A percentile compares a stretch with the other conserved stretches of the same genome.
Evolutionary conservation across 2,329 filamentous ascomycete genomes (phyloP).

Genomic region (Colletotrichum cordylinicola): DNA sequence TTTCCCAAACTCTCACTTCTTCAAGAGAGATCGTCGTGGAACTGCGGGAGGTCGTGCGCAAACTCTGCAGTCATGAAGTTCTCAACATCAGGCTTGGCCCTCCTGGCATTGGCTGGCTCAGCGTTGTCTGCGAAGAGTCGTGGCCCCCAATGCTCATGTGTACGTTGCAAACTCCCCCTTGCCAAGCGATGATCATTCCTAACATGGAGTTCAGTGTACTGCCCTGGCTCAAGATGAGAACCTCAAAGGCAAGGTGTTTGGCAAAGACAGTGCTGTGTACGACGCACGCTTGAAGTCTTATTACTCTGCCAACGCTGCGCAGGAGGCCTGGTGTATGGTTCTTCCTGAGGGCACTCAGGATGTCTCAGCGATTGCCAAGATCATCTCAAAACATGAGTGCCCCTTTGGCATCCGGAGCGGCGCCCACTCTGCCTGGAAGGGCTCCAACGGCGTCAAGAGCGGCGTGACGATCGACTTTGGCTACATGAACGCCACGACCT

Average conservation of each 20-base stretch:
- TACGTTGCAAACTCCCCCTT: neutral
- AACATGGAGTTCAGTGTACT: constrained; percentile 24
- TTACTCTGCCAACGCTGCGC: constrained; percentile 17
- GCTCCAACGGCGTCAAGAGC: constrained; percentile 5
- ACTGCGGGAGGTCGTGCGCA: neutral
- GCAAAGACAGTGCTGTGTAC: neutral
- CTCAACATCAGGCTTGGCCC: neutral
- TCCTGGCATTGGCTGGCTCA: neutral
- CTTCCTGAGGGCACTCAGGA: neutral
- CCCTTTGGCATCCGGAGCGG: constrained; percentile 8
- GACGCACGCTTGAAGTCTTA: constrained; percentile 2
- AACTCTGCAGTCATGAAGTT: constrained; percentile 3
- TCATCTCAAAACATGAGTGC: constrained; percentile 18
- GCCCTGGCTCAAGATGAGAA: constrained; percentile 23
- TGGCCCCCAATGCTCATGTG: constrained; percentile 1
- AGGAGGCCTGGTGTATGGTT: constrained; percentile 12
- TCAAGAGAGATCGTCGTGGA: neutral
- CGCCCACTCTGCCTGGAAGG: constrained; percentile 5
- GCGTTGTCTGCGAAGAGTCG: neutral
- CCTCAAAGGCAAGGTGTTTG: constrained; percentile 20
- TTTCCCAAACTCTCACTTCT: neutral
- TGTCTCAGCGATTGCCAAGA: constrained; percentile 25
- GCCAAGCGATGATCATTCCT: neutral
- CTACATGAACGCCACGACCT: constrained; percentile 35
- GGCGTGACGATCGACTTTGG: constrained; percentile 20